These are phyloP conservation scores for Coniochaeta hoffmannii DNA, from an alignment of 2,329 filamentous ascomycete genomes.

Conservation along the genomic window DNA sequence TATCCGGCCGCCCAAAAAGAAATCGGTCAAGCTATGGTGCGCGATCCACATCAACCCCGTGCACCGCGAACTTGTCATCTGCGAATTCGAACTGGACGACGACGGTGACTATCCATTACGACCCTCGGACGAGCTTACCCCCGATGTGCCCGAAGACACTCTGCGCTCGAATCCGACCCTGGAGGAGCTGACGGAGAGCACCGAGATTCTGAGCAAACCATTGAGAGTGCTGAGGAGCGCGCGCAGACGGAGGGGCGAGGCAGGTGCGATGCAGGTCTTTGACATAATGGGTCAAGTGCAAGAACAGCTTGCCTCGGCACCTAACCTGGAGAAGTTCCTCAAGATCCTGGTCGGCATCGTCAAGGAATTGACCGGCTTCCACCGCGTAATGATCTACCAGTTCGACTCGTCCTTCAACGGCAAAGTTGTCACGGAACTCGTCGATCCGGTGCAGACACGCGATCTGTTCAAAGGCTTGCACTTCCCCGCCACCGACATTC, in stretches of 20 bases:
- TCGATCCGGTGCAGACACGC: slow-evolving; percentile 70
- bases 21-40: slow-evolving; percentile 71
- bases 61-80: slow-evolving; percentile 67
- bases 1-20: slow-evolving; percentile 50
- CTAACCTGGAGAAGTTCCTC: slow-evolving; percentile 63
- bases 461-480: slow-evolving; percentile 83
- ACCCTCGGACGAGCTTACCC: slow-evolving; percentile 50
- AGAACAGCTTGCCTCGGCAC: slow-evolving; percentile 70
- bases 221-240: slow-evolving; percentile 70
- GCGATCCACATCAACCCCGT: slow-evolving; percentile 69
- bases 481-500: slow-evolving; percentile 84
- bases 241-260: slow-evolving; percentile 67
- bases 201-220: slow-evolving; percentile 66
- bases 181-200: slow-evolving; percentile 70
- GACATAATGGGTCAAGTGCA: slow-evolving; percentile 90
- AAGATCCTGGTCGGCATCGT: slow-evolving; percentile 79
- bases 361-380: slow-evolving; percentile 85
- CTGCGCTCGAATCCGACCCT: slow-evolving; percentile 63
- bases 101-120: slow-evolving; percentile 62
- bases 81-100: slow-evolving; percentile 83
- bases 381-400: slow-evolving; percentile 89
- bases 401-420: slow-evolving; percentile 80
- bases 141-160: slow-evolving; percentile 64
- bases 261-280: slow-evolving; percentile 82
- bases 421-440: slow-evolving; percentile 78